phyloP scores from a whole-genome alignment of 140 eudicot species.

The Senecio squalidus region DNA sequence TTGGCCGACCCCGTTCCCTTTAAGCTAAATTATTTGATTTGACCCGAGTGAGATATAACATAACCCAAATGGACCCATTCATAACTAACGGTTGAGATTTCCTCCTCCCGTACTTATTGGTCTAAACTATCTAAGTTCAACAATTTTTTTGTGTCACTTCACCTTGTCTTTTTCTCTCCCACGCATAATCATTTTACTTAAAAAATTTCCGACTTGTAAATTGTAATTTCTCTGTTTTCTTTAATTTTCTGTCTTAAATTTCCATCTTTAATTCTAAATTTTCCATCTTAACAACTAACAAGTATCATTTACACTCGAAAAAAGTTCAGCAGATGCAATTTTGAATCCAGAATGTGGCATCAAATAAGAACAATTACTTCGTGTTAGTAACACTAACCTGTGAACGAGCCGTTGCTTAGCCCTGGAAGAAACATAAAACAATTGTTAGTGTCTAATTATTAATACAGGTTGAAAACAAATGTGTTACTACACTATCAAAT shows the following conservation, averaged over 20 bases:
- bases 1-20: too few relatives aligned
- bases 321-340: background rate
- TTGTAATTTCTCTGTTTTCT: background rate
- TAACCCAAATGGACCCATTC: too few relatives aligned
- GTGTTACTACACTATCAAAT: background rate
- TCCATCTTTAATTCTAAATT: too few relatives aligned
- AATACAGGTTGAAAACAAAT: background rate
- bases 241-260: too few relatives aligned
- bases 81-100: too few relatives aligned
- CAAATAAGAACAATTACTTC: background rate
- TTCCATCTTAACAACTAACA: too few relatives aligned
- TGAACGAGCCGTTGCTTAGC: conserved; percentile 60
- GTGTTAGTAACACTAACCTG: conserved; percentile 51
- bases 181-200: background rate
- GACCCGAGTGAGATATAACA: too few relatives aligned
- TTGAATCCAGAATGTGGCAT: background rate
- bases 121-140: background rate
- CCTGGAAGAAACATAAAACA: conserved; percentile 56
- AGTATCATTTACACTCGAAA: background rate
- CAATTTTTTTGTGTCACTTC: background rate
- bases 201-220: background rate
- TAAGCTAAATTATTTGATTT: too few relatives aligned
- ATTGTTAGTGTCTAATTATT: background rate
- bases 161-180: background rate
- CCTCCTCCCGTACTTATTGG: too few relatives aligned